These are phyloP conservation scores for Leccinum rimulosum DNA, from an alignment of 768 basidiomycete species.

Conservation along the genomic window DNA sequence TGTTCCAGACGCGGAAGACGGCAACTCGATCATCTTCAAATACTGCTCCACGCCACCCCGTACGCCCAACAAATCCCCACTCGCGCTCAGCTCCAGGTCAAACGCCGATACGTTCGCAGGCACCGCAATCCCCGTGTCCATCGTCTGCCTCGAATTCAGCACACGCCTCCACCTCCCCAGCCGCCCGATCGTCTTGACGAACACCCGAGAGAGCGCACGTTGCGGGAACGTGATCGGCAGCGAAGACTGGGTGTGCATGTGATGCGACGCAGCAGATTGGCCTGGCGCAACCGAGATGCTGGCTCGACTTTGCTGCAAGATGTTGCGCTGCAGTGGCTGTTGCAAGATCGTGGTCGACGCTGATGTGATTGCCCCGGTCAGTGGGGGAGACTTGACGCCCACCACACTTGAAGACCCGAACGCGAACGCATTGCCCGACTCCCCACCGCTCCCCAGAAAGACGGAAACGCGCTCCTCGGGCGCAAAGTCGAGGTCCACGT, in stretches of 20 bases:
- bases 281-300: constrained; percentile 28
- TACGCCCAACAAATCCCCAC: constrained; percentile 58
- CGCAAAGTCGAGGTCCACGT: constrained; percentile 77
- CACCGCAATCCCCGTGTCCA: constrained; percentile 36
- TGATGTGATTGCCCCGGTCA: constrained; percentile 48
- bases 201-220: constrained; percentile 66
- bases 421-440: constrained; percentile 47
- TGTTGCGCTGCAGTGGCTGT: constrained; percentile 54
- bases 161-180: constrained; percentile 83
- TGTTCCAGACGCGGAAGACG: constrained; percentile 15
- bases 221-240: constrained; percentile 48
- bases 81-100: constrained; percentile 62
- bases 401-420: constrained; percentile 25
- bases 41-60: constrained; percentile 67
- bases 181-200: constrained; percentile 80
- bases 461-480: constrained; percentile 45
- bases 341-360: constrained; percentile 63
- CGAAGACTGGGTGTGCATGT: constrained; percentile 32
- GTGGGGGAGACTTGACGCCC: constrained; percentile 31
- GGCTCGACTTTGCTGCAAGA: constrained; percentile 45
- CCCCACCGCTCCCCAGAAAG: constrained; percentile 33
- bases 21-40: constrained; percentile 52
- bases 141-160: constrained; percentile 46
- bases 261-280: constrained; percentile 7
- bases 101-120: constrained; percentile 62